Evolutionary conservation across 495 filamentous ascomycete genomes (phyloP).

Genomic region (Hypoxylon crocopeplum): DNA sequence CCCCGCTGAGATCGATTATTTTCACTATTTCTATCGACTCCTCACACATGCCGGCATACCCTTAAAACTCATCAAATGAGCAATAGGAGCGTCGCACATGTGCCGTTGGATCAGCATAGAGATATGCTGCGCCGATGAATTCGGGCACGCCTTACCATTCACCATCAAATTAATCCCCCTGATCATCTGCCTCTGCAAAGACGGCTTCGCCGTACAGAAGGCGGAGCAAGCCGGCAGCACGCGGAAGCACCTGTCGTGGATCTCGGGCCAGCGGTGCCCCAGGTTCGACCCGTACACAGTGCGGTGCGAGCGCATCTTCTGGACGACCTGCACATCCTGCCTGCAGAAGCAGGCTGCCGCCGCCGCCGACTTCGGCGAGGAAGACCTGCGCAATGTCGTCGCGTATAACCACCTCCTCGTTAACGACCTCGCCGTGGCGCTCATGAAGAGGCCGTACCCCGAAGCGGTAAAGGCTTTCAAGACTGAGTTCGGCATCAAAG

Average conservation of each 20-base stretch:
- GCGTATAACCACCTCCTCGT: slow-evolving; percentile 8
- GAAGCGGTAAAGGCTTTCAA: slow-evolving; percentile 1
- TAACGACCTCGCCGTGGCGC: neutral
- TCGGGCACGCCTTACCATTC: slow-evolving; percentile 1
- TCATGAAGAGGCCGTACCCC: neutral
- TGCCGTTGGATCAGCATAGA: slow-evolving; percentile 5
- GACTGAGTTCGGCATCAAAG: slow-evolving; percentile 9
- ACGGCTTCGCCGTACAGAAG: neutral
- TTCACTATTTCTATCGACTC: too few species aligned
- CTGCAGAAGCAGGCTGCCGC: neutral
- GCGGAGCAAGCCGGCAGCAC: neutral
- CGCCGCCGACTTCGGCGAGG: neutral
- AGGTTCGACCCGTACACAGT: neutral
- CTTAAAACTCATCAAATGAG: too few species aligned
- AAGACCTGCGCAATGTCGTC: neutral
- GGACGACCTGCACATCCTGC: slow-evolving; percentile 4
- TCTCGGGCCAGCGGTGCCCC: neutral
- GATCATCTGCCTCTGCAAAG: slow-evolving; percentile 4
- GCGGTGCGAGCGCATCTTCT: slow-evolving; percentile 22
- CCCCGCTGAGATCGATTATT: too few species aligned
- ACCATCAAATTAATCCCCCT: neutral
- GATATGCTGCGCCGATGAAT: slow-evolving; percentile 7
- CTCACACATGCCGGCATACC: too few species aligned
- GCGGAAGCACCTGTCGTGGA: neutral
- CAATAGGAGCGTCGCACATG: slow-evolving; percentile 7